Evolutionary conservation across 129 eudicot species (phyloP), one percentile per base, ranked within the genome.

Genomic region (Helianthus tuberosus): DNA sequence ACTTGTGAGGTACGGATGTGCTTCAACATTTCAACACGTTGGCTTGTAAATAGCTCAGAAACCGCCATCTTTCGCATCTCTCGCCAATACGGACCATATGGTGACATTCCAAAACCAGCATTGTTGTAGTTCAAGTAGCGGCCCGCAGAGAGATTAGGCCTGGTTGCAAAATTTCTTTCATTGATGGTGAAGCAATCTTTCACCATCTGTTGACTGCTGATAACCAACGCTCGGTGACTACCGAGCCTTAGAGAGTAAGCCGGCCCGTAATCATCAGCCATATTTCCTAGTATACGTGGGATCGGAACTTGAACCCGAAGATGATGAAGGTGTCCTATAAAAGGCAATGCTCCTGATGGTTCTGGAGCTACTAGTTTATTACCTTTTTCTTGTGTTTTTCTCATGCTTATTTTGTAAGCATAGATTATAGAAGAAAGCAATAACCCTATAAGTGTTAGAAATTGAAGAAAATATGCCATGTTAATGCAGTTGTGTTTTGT

Each of bases 311-410:
- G 71, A 43, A 78, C 90, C 15, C 65, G 13, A 49, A 86, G 79
- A 20, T 79, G 80, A 74, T 82, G 90, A 52, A 82, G 83, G 67
- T 82, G 90, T 29, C 87, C 90, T n/a, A 86, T 58, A 11, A 86
- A 0, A 38, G 90, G 90, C 83, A 72, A 69, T 17, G 90, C 90
- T 4, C 90, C 87, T 5, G 83, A 75, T 20, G 83, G 87, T 75
- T 82, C 74, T 3, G 54, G 71, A 66, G 71, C 71, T 66, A 3
- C 12, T 9, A 9, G 71, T 47, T 66, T 12, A 85, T 77, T 15
- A 77, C 79, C 16, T 14, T 59, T 38, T n/a, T 41, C 17, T 67
- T 67, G 70, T 65, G 36, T 65, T 65, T 12, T 43, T 43, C 39
- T 66, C 20, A 17, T 66, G 11, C 32, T 39, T 43, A 9, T 20